Conservation (phyloP, 2,329 filamentous ascomycete species). For the Ilyonectria destructans region DNA sequence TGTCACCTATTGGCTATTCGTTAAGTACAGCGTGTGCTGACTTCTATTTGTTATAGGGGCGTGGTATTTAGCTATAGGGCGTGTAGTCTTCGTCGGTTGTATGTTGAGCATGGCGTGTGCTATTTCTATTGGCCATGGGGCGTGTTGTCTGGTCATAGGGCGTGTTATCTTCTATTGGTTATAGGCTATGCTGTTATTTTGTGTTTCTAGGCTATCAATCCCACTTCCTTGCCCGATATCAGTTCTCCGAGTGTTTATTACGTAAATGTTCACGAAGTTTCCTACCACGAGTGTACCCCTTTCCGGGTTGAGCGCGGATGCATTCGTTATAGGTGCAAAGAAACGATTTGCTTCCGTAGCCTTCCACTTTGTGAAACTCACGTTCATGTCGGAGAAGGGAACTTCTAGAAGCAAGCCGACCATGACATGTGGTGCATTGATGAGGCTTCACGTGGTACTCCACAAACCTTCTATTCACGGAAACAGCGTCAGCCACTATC, state of each 20-base stretch:
- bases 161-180: not conserved
- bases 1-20: not conserved
- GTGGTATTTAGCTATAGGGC: too few relatives aligned
- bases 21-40: too few relatives aligned
- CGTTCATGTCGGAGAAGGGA: not conserved
- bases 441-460: not conserved
- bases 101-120: too few relatives aligned
- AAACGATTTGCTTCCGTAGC: not conserved
- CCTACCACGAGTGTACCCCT: not conserved
- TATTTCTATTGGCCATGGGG: conserved; percentile 1
- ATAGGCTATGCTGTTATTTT: not conserved
- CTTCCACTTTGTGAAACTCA: not conserved
- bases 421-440: not conserved
- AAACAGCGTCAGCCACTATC: not conserved
- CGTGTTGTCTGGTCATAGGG: not conserved
- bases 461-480: not conserved
- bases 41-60: too few relatives aligned
- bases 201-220: conserved; percentile 1
- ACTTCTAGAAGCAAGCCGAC: not conserved
- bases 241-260: not conserved
- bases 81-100: too few relatives aligned
- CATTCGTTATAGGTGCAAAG: not conserved
- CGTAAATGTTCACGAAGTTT: not conserved
- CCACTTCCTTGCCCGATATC: not conserved
- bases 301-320: not conserved